Evolutionary conservation across 371 early-diverging fungal species (phyloP), one percentile per base, ranked within the genome.

Genomic region (Mucor racemosus): DNA sequence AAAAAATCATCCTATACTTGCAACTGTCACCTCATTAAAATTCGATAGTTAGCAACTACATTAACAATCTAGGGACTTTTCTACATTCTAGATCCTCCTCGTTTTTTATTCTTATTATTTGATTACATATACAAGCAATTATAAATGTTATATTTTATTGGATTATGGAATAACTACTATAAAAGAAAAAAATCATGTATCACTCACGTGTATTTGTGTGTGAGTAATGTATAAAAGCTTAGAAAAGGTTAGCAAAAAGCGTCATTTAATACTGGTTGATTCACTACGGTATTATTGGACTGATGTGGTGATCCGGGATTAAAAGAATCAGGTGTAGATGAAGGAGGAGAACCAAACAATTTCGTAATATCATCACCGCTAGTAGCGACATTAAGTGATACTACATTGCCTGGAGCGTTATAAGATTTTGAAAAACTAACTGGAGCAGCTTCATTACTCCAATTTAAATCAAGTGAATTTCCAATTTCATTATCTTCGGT

Each of bases 401-500:
- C 1, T 26, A 26, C 1, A 35, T 19, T 53, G 15, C 50, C 17
- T 0, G 31, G 31, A 13, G 26, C 31, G 7, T 57, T 67, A 4
- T 26, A 1, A 26, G 26, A 26, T 17, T n/a, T 9, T 70, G 75
- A 8, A 68, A 53, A 40, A 68, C 68, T 35, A 79, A 60, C 26
- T 0, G 68, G 70, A 17, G 64, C 60, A 19, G 69, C 46, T 17
- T 79, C 76, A 21, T 77, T 77, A 69, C 77, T 79, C 77, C 79
- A 84, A 60, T 83, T 82, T 33, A 84, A 73, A 71, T 82, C 84
- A 38, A 85, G 74, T 21, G 84, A 74, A 56, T 85, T 84, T 11
- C 82, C 84, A 71, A 84, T 80, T 59, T 80, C 83, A 39, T 82
- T 80, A 57, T 81, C 85, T 63, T 87, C 85, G 53, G 84, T 76